Conservation (phyloP, 208 protist genomes). For the Trypanosoma cruzi region DNA sequence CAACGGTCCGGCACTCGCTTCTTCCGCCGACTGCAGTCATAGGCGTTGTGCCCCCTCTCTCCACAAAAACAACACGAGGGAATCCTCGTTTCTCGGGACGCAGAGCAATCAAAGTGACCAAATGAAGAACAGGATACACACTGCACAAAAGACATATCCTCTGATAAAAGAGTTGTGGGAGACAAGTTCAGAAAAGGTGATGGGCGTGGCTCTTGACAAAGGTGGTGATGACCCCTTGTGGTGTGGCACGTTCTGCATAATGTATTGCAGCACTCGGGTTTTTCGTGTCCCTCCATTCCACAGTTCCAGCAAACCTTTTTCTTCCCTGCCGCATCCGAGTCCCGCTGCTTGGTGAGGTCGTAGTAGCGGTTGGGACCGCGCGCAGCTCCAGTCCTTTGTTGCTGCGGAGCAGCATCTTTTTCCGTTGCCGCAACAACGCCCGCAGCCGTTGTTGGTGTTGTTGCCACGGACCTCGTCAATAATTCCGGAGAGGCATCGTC, state of each 20-base stretch:
- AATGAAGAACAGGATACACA: conserved; percentile 58
- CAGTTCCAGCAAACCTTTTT: conserved; percentile 87
- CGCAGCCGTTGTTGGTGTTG: neutral
- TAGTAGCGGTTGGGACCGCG: conserved; percentile 60
- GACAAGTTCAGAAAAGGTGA: conserved; percentile 61
- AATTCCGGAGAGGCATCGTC: neutral
- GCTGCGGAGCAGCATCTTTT: conserved; percentile 11
- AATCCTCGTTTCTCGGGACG: neutral
- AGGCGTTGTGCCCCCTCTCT: conserved; percentile 61
- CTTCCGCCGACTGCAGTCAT: conserved; percentile 55
- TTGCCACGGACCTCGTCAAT: conserved; percentile 1
- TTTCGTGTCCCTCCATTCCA: conserved; percentile 78
- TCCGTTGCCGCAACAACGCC: neutral
- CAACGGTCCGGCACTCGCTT: conserved; percentile 51
- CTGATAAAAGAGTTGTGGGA: conserved; percentile 22
- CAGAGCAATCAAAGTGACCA: conserved; percentile 75
- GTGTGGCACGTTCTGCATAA: conserved; percentile 74
- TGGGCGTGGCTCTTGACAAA: conserved; percentile 25
- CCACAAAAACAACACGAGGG: conserved; percentile 71
- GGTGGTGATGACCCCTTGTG: conserved; percentile 36
- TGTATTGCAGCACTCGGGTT: conserved; percentile 76
- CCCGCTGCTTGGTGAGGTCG: conserved; percentile 43
- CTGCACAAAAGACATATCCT: conserved; percentile 51
- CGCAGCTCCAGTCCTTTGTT: neutral
- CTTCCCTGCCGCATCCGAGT: conserved; percentile 17